These are phyloP conservation scores for Hysterium pulicare DNA, from an alignment of 2,329 filamentous ascomycete species.

Conservation along the genomic window DNA sequence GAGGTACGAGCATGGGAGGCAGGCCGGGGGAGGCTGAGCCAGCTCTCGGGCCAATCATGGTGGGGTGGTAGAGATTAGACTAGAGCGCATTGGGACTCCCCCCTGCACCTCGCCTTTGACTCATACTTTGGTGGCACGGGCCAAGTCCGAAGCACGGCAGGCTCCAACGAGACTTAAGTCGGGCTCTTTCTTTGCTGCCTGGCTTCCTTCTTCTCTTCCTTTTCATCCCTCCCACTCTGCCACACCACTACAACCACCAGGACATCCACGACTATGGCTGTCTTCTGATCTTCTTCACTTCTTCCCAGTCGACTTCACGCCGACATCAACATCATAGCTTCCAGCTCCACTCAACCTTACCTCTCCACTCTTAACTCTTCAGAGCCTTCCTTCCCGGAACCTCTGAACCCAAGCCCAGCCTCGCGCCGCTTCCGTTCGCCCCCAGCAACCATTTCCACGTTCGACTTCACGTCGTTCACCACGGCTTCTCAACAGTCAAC, in stretches of 20 bases:
- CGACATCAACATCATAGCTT: constrained; percentile 30
- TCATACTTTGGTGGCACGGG: not conserved
- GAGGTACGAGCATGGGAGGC: too few relatives aligned
- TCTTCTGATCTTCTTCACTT: constrained; percentile 32
- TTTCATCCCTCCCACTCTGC: constrained; percentile 18
- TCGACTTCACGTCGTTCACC: constrained; percentile 73
- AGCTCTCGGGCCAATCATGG: not conserved
- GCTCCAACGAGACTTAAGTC: not conserved
- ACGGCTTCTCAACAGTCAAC: constrained; percentile 71
- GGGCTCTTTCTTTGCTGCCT: constrained; percentile 2
- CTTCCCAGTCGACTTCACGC: constrained; percentile 20
- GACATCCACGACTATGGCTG: constrained; percentile 38
- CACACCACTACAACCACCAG: constrained; percentile 15
- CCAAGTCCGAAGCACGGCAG: not conserved
- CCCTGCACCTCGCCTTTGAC: not conserved
- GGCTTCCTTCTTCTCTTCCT: constrained; percentile 15
- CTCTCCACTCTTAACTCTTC: constrained; percentile 28
- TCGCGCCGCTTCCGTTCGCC: constrained; percentile 55
- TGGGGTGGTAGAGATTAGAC: not conserved
- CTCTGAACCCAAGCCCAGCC: constrained; percentile 66
- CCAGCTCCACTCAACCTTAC: constrained; percentile 16
- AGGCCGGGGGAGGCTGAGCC: not conserved
- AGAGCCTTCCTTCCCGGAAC: constrained; percentile 42
- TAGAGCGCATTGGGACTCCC: not conserved
- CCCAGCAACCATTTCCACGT: constrained; percentile 59